Evolutionary conservation across 2,329 filamentous ascomycete genomes (phyloP), one percentile per base, ranked within the genome.

Genomic region (Madurella mycetomatis): DNA sequence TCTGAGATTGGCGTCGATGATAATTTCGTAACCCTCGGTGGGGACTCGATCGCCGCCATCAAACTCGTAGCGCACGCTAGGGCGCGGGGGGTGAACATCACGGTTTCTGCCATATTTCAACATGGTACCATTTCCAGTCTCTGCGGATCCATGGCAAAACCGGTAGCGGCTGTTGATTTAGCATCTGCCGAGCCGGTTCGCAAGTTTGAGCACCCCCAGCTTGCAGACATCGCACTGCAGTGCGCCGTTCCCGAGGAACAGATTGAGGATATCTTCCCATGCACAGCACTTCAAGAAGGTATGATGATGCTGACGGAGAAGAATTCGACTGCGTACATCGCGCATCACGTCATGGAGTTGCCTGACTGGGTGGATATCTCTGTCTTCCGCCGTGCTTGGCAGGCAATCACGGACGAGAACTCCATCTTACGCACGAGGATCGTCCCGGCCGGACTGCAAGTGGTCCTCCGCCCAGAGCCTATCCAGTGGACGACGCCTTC

Each of bases 231-330:
- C 16, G 53, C 53, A 11, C 18, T 44, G n/a, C 49, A 55, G 41
- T 78, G 76, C 53, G 62, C 67, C 5, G 54, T 65, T n/a, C 49
- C 62, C 4, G 54, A 63, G n/a, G 67, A 66, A 0, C 47, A 34
- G 0, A 67, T 80, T 7, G 74, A 79, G 47, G 78, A 82, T 51
- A 64, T 78, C 0, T 82, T 78, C 52, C 78, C 78, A 1, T 79
- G 76, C 66, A 78, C 77, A 0, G 73, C 78, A 0, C 66, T 81
- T 1, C 79, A 82, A 54, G 77, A 80, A 59, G 77, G 74, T 1
- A 69, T 82, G 4, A 74, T 82, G 71, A 76, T 77, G 1, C 64
- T 82, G 9, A 76, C 78, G 5, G 71, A 72, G 52, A 77, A 76
- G 61, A 67, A 75, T 19, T 70, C 71, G 42, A 77, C 76, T 18